Conservation (phyloP, 371 early-diverging fungal genomes). For the Saksenaea oblongispora region DNA sequence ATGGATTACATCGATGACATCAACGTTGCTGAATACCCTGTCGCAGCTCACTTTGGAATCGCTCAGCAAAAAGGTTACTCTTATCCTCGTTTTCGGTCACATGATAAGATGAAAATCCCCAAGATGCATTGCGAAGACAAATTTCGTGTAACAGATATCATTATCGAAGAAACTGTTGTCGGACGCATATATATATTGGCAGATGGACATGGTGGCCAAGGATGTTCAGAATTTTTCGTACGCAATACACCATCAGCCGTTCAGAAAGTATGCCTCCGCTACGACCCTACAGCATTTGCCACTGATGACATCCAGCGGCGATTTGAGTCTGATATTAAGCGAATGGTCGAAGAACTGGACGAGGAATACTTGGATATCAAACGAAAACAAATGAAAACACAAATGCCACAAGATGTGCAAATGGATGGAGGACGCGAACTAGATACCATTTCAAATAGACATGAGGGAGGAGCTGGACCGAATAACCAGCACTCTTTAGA, state of each 20-base stretch:
- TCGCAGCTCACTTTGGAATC: constrained; percentile 56
- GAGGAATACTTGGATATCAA: constrained; percentile 59
- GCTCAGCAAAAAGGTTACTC: constrained; percentile 68
- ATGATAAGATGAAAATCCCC: constrained; percentile 56
- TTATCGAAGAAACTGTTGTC: constrained; percentile 16
- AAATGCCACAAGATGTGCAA: constrained; percentile 15
- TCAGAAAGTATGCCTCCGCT: constrained; percentile 50
- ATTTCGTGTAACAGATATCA: constrained; percentile 58
- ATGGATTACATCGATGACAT: constrained; percentile 39
- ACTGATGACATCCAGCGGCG: constrained; percentile 38
- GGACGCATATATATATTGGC: constrained; percentile 63
- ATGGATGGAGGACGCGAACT: neutral
- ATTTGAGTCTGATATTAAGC: constrained; percentile 51
- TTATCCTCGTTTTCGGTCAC: constrained; percentile 62
- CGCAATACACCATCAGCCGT: constrained; percentile 54
- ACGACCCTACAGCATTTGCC: constrained; percentile 38
- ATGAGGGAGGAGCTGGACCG: neutral
- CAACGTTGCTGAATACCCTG: constrained; percentile 42
- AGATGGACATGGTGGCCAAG: constrained; percentile 69
- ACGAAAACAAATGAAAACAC: constrained; percentile 30
- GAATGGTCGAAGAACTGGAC: constrained; percentile 53
- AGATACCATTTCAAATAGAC: neutral
- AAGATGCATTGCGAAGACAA: constrained; percentile 66
- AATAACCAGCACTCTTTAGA: neutral
- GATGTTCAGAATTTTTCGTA: constrained; percentile 65